phyloP scores from a whole-genome alignment of 768 basidiomycete species.

The Termitomyces sp. region DNA sequence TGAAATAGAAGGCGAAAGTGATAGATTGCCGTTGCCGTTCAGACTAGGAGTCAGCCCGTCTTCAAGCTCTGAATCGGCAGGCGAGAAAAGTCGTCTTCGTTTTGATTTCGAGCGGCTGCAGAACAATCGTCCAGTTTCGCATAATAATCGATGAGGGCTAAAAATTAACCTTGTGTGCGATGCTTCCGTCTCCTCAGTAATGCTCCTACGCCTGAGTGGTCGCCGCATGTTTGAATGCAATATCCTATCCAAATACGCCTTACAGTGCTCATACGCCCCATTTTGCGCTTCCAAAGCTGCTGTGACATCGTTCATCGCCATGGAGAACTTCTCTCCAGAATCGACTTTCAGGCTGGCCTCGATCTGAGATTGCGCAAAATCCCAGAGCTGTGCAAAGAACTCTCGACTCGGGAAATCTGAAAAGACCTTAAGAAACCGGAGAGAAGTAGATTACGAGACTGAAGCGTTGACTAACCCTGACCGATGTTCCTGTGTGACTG shows the following conservation, averaged over 20 bases:
- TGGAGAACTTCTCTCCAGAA: slow-evolving; percentile 15
- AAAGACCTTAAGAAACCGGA: neutral
- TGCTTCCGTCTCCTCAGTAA: slow-evolving; percentile 34
- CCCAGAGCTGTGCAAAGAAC: slow-evolving; percentile 45
- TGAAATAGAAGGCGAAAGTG: slow-evolving; percentile 43
- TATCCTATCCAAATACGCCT: slow-evolving; percentile 30
- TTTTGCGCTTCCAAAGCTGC: slow-evolving; percentile 27
- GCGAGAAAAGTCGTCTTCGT: slow-evolving; percentile 37
- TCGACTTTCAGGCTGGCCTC: slow-evolving; percentile 10
- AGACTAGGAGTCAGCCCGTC: slow-evolving; percentile 30
- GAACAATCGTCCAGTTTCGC: slow-evolving; percentile 3
- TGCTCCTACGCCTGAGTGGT: slow-evolving; percentile 39
- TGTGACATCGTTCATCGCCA: slow-evolving; percentile 25
- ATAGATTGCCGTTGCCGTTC: slow-evolving; percentile 27
- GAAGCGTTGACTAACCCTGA: slow-evolving; percentile 29
- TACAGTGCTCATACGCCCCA: slow-evolving; percentile 23
- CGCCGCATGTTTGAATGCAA: slow-evolving; percentile 37
- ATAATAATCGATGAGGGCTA: neutral
- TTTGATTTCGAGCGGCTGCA: slow-evolving; percentile 31
- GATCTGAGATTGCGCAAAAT: slow-evolving; percentile 29
- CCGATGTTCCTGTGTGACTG: slow-evolving; percentile 39
- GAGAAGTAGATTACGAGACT: neutral
- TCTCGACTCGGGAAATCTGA: slow-evolving; percentile 40
- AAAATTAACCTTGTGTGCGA: slow-evolving; percentile 32
- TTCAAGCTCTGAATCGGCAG: slow-evolving; percentile 13